A percentile compares a stretch with the other conserved stretches of the same genome.
Evolutionary conservation across 495 filamentous ascomycete genomes (phyloP).

Genomic region (Penicillium bovifimosum): DNA sequence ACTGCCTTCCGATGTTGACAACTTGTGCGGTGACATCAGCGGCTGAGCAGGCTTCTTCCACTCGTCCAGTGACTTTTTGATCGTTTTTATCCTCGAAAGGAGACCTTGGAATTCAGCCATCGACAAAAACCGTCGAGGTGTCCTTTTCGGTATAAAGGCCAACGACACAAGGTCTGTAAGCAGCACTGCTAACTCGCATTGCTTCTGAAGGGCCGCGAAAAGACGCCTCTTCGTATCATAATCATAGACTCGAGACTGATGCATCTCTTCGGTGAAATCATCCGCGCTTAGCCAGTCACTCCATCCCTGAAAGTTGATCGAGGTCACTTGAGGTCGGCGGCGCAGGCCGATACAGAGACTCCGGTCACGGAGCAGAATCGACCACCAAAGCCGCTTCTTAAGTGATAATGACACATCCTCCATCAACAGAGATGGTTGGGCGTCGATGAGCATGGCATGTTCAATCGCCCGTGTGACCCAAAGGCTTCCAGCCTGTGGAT

Average conservation of each 20-base stretch:
- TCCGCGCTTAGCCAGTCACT: slow-evolving; percentile 28
- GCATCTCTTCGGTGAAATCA: slow-evolving; percentile 42
- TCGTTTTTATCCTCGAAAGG: slow-evolving; percentile 10
- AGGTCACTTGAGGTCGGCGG: slow-evolving; percentile 42
- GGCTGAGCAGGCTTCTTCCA: slow-evolving; percentile 19
- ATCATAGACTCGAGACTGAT: slow-evolving; percentile 38
- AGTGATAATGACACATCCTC: slow-evolving; percentile 19
- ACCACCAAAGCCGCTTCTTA: slow-evolving; percentile 48
- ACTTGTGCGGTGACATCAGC: neutral
- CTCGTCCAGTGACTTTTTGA: slow-evolving; percentile 14
- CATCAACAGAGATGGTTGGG: slow-evolving; percentile 16
- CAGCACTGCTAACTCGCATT: slow-evolving; percentile 41
- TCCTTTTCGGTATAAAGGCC: slow-evolving; percentile 31
- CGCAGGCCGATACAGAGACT: slow-evolving; percentile 44
- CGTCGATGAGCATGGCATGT: slow-evolving; percentile 41
- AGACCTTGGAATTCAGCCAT: slow-evolving; percentile 12
- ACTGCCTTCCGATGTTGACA: neutral
- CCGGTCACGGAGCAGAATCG: slow-evolving; percentile 46
- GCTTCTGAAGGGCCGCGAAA: slow-evolving; percentile 39
- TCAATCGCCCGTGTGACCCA: slow-evolving; percentile 46
- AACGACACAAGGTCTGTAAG: slow-evolving; percentile 42
- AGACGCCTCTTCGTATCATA: slow-evolving; percentile 36
- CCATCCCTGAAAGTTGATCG: slow-evolving; percentile 31
- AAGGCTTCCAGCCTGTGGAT: slow-evolving; percentile 39
- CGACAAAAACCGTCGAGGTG: slow-evolving; percentile 5